These are phyloP conservation scores for Cardamine chenopodiifolia DNA, from an alignment of 345 rosid genomes.

Conservation along the genomic window DNA sequence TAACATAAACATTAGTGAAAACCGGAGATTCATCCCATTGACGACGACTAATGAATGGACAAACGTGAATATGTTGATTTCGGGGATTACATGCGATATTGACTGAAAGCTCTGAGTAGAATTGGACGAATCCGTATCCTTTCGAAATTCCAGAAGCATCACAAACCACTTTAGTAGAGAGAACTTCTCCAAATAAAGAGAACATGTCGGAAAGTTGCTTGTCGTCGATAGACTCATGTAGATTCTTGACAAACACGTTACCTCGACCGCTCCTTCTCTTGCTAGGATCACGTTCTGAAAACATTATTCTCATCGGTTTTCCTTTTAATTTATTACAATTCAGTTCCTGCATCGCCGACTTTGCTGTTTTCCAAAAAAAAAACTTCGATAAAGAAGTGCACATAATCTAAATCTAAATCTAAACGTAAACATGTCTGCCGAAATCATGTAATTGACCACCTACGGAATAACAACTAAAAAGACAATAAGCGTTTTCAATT, in stretches of 20 bases:
- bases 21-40: slow-evolving; percentile 35
- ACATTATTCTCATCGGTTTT: slow-evolving; percentile 62
- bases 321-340: slow-evolving; percentile 56
- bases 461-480: background rate
- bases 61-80: slow-evolving; percentile 52
- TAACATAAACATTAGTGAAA: slow-evolving; percentile 64
- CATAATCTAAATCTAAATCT: background rate
- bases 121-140: slow-evolving; percentile 71
- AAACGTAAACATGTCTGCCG: background rate
- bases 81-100: slow-evolving; percentile 39
- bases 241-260: slow-evolving; percentile 71
- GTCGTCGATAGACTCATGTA: slow-evolving; percentile 45
- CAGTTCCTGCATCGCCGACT: slow-evolving; percentile 45
- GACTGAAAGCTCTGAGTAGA: slow-evolving; percentile 59
- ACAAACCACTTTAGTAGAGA: slow-evolving; percentile 68
- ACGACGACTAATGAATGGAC: slow-evolving; percentile 3
- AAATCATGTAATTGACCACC: background rate
- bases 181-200: slow-evolving; percentile 46
- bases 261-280: slow-evolving; percentile 50
- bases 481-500: background rate
- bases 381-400: background rate
- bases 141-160: slow-evolving; percentile 52
- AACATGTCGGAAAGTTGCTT: slow-evolving; percentile 49
- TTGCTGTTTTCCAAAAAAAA: slow-evolving; percentile 40
- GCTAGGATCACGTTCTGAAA: slow-evolving; percentile 57